Base-by-base conservation (phyloP, 345 rosid genomes). In the Adansonia digitata region DNA sequence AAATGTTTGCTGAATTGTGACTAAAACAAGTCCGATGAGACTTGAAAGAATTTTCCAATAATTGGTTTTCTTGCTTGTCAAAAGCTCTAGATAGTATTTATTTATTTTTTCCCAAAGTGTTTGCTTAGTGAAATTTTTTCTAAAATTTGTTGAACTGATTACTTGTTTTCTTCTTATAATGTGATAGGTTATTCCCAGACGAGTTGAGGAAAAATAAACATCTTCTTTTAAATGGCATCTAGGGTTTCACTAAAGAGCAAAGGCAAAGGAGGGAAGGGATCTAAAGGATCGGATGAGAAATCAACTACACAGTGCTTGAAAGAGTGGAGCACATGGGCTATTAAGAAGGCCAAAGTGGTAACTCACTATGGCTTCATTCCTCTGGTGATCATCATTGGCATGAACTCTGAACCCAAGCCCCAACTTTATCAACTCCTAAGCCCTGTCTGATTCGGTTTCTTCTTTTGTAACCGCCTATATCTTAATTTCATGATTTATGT, bases 301-400 rank as follows among this genome's bases (percentile, higher is more conserved):
- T 79, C 90, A 20, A 74, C 74, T 26, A 40, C 77, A 5, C 82
- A 87, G 81, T 53, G 74, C 76, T 55, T 92, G 39, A 94, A 92
- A 88, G 97, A 89, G 77, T 94, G 98, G 98, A 87, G 82, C 88
- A 91, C 86, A 17, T 94, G 98, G 98, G 59, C 86, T 14, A 39
- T 92, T 81, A 91, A 86, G 82, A 94, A 91, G 82, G 95, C 97
- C 9, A 94, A 92, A 85, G 95, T 92, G 75, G 76, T 84, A 20
- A 82, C 91, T 79, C 98, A 94, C 83, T 94, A 92, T 64, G 97
- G 97, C 42, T 94, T 94, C 85, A 92, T 94, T 64, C 98, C 98
- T 71, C 83, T 92, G 6, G 60, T 94, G 79, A 84, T 92, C 84
- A 75, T 92, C 85, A 73, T 94, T 79, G 97, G 98, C 85, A 92